Base-by-base conservation (phyloP, 2,329 filamentous ascomycete species). In the Trichoderma semiorbis region DNA sequence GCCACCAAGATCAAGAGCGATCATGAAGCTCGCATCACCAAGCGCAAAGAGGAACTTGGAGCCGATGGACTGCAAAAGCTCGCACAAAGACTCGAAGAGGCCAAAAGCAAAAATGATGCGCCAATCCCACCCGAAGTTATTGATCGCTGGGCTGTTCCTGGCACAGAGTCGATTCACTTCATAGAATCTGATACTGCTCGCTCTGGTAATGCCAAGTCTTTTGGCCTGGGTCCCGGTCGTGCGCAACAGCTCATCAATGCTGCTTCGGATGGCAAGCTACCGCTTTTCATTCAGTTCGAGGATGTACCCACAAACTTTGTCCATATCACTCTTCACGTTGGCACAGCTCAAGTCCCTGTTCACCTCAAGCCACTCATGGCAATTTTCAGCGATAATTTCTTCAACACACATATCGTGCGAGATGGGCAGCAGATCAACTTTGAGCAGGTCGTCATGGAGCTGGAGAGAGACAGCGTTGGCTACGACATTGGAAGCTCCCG, bases 241-340 rank as follows among this genome's bases (percentile, higher is more conserved):
- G 89, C 93, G 5, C 96, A 99, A 80, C 86, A 89, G 73, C 82
- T 91, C 63, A 89, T 99, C 63, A 93, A 98, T 78, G 84, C 86
- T 16, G 89, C 93, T 53, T 85, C 87, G 47, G 75, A 83, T 21
- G 85, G 84, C 7, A 81, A 91, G 43, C 79, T 91, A n/a, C 92
- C 94, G 0, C 84, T 98, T 3, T 99, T 98, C 81, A 87, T 99
- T n/a, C 95, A 99, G 81, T 99, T 97, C 75, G 96, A 99, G 81
- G 91, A 97, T 78, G 94, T 98, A 16, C 91, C 92, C 2, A 97
- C 93, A 72, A 97, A 94, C 78, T 99, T 99, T 80, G 94, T 97
- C 7, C 92, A 95, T 76, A 87, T 98, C 72, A 91, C 90, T 62
- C 82, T 98, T 26, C 89, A 96, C 70, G 85, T 98, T 64, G 93